phyloP scores from a whole-genome alignment of 345 rosid genomes.

The Melaleuca alternifolia region DNA sequence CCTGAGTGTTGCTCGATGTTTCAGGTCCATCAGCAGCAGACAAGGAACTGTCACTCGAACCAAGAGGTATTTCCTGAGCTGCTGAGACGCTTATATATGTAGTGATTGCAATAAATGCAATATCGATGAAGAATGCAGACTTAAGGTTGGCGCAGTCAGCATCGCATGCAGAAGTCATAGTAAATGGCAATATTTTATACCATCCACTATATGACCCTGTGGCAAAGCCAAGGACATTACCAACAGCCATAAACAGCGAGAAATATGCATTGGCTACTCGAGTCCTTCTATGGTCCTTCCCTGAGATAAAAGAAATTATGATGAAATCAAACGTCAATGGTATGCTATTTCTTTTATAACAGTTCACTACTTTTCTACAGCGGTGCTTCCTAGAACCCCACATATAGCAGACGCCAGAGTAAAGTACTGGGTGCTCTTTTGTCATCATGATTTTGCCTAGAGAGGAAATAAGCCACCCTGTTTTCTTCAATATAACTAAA shows the following conservation, averaged over 20 bases:
- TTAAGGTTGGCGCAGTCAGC: slow-evolving; percentile 85
- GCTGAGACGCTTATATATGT: slow-evolving; percentile 54
- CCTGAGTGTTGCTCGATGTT: slow-evolving; percentile 39
- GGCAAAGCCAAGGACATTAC: slow-evolving; percentile 90
- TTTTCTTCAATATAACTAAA: neutral
- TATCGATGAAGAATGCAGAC: slow-evolving; percentile 81
- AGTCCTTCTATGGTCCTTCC: slow-evolving; percentile 79
- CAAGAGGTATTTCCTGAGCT: slow-evolving; percentile 59
- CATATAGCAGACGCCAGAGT: neutral
- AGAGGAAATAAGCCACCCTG: neutral
- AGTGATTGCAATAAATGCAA: slow-evolving; percentile 54
- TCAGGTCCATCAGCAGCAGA: slow-evolving; percentile 26
- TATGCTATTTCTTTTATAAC: neutral
- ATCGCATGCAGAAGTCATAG: slow-evolving; percentile 64
- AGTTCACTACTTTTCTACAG: neutral
- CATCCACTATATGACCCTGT: slow-evolving; percentile 85
- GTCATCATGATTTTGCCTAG: neutral
- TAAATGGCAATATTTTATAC: slow-evolving; percentile 76
- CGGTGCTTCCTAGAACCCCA: neutral
- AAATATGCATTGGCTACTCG: slow-evolving; percentile 94
- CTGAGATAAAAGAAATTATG: slow-evolving; percentile 31
- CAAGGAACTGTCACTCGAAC: slow-evolving; percentile 15
- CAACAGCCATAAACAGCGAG: slow-evolving; percentile 88
- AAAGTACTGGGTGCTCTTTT: neutral
- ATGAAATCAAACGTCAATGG: slow-evolving; percentile 5